Percentiles rank a stretch among this genome's conserved stretches.
Conservation (phyloP, 176 grass and related monocot genomes). For the Avena sativa region DNA sequence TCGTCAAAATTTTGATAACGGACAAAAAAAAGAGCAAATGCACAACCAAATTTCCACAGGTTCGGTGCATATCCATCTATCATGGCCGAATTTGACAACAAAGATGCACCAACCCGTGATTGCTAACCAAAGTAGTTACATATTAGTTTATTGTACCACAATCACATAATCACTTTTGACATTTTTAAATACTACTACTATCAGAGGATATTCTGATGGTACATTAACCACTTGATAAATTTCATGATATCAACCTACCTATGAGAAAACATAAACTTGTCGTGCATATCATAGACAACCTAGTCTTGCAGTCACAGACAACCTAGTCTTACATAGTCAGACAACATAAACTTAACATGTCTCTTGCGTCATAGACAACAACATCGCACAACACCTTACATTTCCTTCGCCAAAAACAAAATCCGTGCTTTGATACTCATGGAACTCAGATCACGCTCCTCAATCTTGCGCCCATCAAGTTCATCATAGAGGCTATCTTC, state of each 20-base stretch:
- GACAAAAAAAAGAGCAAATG: background rate
- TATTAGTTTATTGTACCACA: background rate
- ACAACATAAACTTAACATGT: too few species aligned
- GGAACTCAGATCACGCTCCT: background rate
- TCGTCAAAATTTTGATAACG: background rate
- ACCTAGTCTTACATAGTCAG: too few species aligned
- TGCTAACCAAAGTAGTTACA: background rate
- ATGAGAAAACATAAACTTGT: background rate
- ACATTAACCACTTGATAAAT: background rate
- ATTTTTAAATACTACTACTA: background rate
- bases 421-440: background rate
- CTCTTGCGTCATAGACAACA: too few species aligned
- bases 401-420: background rate
- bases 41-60: background rate
- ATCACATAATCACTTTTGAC: background rate
- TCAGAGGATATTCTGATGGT: background rate
- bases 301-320: too few species aligned
- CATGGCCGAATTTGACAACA: background rate
- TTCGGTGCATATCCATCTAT: background rate
- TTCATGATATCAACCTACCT: background rate
- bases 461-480: background rate
- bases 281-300: too few species aligned
- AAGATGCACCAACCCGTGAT: background rate
- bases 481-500: slow-evolving; percentile 1
- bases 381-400: too few species aligned